These are phyloP conservation scores for Leccinum subrobustum DNA, from an alignment of 1,284 basidiomycete genomes.

Conservation along the genomic window DNA sequence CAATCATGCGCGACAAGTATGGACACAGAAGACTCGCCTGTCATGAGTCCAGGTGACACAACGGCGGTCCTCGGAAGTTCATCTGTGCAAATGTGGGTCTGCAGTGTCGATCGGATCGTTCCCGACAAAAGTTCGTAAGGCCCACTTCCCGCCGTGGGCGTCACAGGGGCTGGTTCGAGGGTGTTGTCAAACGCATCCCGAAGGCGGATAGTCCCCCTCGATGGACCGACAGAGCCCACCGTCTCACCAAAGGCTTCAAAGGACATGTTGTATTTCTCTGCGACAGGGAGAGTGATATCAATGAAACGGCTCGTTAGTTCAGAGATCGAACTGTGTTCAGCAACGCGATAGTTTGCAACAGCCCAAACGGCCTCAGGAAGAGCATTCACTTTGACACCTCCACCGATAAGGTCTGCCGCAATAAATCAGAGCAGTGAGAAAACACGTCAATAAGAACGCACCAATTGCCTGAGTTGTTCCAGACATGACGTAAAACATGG, in stretches of 20 bases:
- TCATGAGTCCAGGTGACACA: conserved; percentile 25
- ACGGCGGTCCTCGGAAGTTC: conserved; percentile 9
- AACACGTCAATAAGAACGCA: conserved; percentile 5
- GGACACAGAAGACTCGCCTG: conserved; percentile 22
- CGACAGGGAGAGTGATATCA: conserved; percentile 36
- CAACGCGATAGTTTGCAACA: conserved; percentile 44
- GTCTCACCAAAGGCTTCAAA: conserved; percentile 42
- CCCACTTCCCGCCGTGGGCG: conserved; percentile 40
- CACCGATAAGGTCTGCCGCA: conserved; percentile 38
- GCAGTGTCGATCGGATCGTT: conserved; percentile 41
- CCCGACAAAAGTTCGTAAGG: conserved; percentile 49
- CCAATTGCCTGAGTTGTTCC: conserved; percentile 53
- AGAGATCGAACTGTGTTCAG: conserved; percentile 36
- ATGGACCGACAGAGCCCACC: conserved; percentile 18
- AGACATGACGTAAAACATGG: conserved; percentile 25
- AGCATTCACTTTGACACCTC: conserved; percentile 49
- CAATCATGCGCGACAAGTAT: not conserved
- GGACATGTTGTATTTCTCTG: conserved; percentile 39
- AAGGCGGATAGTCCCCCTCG: conserved; percentile 27
- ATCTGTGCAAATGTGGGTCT: conserved; percentile 28
- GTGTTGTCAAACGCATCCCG: conserved; percentile 40
- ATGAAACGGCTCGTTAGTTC: conserved; percentile 36
- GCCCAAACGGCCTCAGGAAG: conserved; percentile 41
- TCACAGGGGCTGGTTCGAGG: conserved; percentile 50
- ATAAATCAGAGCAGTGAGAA: not conserved